Evolutionary conservation across 2,329 filamentous ascomycete species (phyloP).

Genomic region (Penicillium rolfsii): DNA sequence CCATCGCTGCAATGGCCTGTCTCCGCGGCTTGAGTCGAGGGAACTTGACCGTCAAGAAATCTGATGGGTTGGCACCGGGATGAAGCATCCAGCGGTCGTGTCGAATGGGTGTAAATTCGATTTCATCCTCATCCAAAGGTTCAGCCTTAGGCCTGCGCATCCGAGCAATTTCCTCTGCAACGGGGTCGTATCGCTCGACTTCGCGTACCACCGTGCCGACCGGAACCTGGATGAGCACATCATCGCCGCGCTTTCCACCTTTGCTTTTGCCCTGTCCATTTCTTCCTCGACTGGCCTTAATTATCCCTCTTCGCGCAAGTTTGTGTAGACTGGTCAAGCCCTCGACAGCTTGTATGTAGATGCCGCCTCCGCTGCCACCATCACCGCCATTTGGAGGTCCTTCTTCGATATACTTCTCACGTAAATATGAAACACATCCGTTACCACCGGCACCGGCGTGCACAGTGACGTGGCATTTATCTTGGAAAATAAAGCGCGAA

Average conservation of each 20-base stretch:
- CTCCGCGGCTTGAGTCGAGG: conserved; percentile 60
- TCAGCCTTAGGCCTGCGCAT: conserved; percentile 13
- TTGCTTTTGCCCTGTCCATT: conserved; percentile 54
- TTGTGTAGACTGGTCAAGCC: conserved; percentile 94
- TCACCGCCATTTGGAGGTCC: conserved; percentile 95
- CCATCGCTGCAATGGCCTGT: conserved; percentile 63
- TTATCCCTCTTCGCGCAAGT: conserved; percentile 73
- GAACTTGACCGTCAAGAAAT: conserved; percentile 63
- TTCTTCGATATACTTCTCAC: conserved; percentile 85
- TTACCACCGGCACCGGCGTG: conserved; percentile 82
- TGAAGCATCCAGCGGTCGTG: conserved; percentile 84
- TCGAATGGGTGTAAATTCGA: conserved; percentile 47
- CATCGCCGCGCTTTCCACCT: conserved; percentile 77
- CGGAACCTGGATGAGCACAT: conserved; percentile 85
- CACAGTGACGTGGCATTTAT: conserved; percentile 78
- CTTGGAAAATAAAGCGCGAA: conserved; percentile 78
- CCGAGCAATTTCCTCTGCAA: conserved; percentile 64
- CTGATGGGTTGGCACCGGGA: conserved; percentile 75
- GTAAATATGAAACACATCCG: conserved; percentile 90
- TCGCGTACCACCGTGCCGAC: conserved; percentile 91
- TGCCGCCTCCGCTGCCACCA: conserved; percentile 84
- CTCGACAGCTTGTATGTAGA: conserved; percentile 91
- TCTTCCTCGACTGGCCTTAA: conserved; percentile 50
- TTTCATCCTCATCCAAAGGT: conserved; percentile 25
- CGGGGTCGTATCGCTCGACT: conserved; percentile 74